Evolutionary conservation across 352 stramenopile genomes (phyloP).

Genomic region (Phytophthora tentaculata): DNA sequence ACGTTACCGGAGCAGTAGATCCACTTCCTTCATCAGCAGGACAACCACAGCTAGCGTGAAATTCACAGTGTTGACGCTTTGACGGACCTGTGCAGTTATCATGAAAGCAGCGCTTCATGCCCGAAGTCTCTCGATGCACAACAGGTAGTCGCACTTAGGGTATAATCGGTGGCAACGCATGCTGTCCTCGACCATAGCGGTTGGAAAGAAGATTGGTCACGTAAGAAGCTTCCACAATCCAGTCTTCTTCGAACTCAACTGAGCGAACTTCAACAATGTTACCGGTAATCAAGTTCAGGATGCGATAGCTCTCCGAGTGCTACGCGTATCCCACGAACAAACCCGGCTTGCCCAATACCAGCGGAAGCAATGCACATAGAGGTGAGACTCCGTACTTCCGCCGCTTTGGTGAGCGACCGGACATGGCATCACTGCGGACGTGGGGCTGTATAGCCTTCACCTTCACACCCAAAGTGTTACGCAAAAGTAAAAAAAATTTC

Average conservation of each 20-base stretch:
- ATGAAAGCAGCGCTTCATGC: not conserved
- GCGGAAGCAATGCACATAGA: no score
- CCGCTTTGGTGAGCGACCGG: no score
- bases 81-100: not conserved
- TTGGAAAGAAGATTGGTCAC: not conserved
- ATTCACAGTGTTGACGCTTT: not conserved
- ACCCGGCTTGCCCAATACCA: not conserved
- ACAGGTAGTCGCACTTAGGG: not conserved
- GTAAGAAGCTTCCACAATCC: slow-evolving; percentile 3
- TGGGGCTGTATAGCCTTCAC: no score
- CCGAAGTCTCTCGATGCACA: not conserved
- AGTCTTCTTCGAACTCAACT: slow-evolving; percentile 6
- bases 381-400: no score
- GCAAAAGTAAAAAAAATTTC: no score
- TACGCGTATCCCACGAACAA: not conserved
- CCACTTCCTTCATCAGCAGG: not conserved
- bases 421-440: no score
- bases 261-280: not conserved
- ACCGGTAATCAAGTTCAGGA: not conserved
- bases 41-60: not conserved
- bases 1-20: not conserved
- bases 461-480: no score
- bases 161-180: not conserved
- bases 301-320: no score
- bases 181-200: not conserved